A percentile compares a stretch with the other conserved stretches of the same genome.
phyloP scores from a whole-genome alignment of 2,329 filamentous ascomycete genomes.

The Gnomoniopsis sp. region DNA sequence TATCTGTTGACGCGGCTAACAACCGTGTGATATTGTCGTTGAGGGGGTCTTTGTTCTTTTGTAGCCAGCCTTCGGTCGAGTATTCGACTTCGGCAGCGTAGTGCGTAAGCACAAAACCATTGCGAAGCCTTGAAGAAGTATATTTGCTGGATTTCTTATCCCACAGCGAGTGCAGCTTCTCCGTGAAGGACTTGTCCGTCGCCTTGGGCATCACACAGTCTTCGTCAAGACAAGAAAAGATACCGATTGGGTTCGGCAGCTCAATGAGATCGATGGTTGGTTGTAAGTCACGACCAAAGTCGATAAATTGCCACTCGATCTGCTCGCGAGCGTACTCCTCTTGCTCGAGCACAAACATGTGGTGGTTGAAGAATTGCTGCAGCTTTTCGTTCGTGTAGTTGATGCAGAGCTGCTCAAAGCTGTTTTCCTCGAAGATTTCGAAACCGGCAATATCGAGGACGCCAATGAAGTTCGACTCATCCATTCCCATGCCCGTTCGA shows the following conservation, averaged over 20 bases:
- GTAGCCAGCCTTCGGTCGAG: constrained; percentile 88
- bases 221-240: constrained; percentile 97
- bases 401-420: constrained; percentile 98
- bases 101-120: constrained; percentile 94
- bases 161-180: constrained; percentile 96
- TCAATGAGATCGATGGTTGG: constrained; percentile 98
- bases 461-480: constrained; percentile 94
- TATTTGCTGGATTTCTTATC: constrained; percentile 96
- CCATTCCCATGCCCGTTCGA: constrained; percentile 73
- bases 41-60: constrained; percentile 98
- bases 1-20: constrained; percentile 76
- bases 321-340: constrained; percentile 97
- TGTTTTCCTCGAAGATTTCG: constrained; percentile 97
- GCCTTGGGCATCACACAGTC: constrained; percentile 99
- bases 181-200: constrained; percentile 93
- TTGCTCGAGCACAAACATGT: constrained; percentile 99
- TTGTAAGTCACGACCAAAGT: constrained; percentile 95
- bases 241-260: constrained; percentile 92
- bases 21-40: constrained; percentile 96
- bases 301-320: constrained; percentile 99
- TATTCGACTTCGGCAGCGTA: constrained; percentile 99
- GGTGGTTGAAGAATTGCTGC: constrained; percentile 99
- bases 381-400: constrained; percentile 99
- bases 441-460: constrained; percentile 99
- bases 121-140: constrained; percentile 77